Evolutionary conservation across 163 green algal species (phyloP), one percentile per base, ranked within the genome.

Genomic region (Coccomyxa subellipsoidea): DNA sequence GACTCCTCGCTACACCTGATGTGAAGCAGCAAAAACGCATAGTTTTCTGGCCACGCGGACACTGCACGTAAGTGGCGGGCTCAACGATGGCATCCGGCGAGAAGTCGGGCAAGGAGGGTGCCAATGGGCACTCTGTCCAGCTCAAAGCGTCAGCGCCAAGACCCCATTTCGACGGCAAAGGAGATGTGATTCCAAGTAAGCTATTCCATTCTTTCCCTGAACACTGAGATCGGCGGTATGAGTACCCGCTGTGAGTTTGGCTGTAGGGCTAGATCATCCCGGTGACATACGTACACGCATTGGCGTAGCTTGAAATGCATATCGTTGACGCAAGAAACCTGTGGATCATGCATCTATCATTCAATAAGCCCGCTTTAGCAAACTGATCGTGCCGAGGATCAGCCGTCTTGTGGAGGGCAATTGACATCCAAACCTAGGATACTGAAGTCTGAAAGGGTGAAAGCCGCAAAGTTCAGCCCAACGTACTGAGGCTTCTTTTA

Each of bases 181-280:
- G 66, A 18, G 66, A 73, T 73, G 66, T 73, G 66, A 73, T 73
- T 18, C 66, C 66, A 73, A 34, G 66, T 73, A 36, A 73, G 66
- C 66, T n/a, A 73, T 73, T 73, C 66, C 21, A 59, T 27, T 18
- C 5, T 7, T 59, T 59, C 15, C 1, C 21, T 8, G 23, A 5
- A 59, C 47, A 8, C 21, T 59, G 47, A 27, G 23, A 21, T 59
- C 23, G 4, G 21, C 47, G 21, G 47, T 12, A 59, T n/a, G n/a
- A n/a, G n/a, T n/a, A 59, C 1, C 47, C 23, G 47, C 47, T 59
- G 47, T 18, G 15, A 59, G 4, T 6, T 59, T 59, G 47, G 47
- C 47, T 59, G n/a, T 59, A 59, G 47, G 47, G 47, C 66, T 73
- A 34, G 29, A 73, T 32, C 66, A 73, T 23, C 29, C 2, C 66